These are phyloP conservation scores for Blastocystis sp. DNA, from an alignment of 352 stramenopile species.

Conservation along the genomic window DNA sequence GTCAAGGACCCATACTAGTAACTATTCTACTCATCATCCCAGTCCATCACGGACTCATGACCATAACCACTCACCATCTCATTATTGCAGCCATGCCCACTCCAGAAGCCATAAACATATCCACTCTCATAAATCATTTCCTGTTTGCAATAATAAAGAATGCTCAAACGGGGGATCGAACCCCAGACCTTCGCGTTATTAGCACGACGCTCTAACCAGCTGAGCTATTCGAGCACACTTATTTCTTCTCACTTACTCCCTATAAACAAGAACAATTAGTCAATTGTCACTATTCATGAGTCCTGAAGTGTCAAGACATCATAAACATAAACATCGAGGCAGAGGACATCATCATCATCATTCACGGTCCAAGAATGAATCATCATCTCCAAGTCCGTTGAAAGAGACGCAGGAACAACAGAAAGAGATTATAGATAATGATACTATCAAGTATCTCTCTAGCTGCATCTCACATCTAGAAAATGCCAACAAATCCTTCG, in stretches of 20 bases:
- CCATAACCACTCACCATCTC: not conserved
- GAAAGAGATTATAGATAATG: not conserved
- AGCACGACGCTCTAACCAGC: slow-evolving; percentile 62
- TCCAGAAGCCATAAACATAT: not conserved
- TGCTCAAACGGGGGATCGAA: slow-evolving; percentile 62
- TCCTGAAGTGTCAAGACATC: not conserved
- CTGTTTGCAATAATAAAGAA: slow-evolving; percentile 58
- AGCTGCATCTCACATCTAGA: not conserved
- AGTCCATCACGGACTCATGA: not conserved
- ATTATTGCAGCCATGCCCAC: not conserved
- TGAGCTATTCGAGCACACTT: slow-evolving; percentile 59
- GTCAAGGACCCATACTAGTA: too few species aligned
- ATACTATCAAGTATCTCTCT: not conserved
- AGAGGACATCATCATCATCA: not conserved
- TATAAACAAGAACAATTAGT: not conserved
- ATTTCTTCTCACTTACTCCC: not conserved
- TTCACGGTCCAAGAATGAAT: not conserved
- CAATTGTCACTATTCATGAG: not conserved
- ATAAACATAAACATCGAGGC: not conserved
- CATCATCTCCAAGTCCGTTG: not conserved
- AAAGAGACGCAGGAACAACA: not conserved
- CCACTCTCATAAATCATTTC: not conserved
- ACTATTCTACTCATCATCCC: too few species aligned
- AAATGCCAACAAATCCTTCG: slow-evolving; percentile 23
- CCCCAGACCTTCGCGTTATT: slow-evolving; percentile 61